Percentiles rank a stretch among this genome's conserved stretches.
Evolutionary conservation across 768 basidiomycete genomes (phyloP).

Genomic region (Phaeolepiota aurea): DNA sequence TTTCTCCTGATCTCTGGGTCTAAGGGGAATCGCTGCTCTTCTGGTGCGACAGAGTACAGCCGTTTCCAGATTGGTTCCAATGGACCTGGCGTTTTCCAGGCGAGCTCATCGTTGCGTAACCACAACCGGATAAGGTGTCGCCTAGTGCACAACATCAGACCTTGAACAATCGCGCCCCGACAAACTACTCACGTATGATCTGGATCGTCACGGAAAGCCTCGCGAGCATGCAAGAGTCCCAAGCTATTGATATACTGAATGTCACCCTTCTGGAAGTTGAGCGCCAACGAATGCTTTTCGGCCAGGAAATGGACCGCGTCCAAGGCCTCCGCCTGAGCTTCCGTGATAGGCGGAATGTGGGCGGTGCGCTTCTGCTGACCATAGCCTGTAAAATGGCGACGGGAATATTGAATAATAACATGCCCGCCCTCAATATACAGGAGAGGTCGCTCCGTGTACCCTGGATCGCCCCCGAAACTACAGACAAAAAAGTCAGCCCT

Average conservation of each 20-base stretch:
- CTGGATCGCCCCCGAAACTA: constrained; percentile 28
- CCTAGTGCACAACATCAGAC: background rate
- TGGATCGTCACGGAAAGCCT: constrained; percentile 29
- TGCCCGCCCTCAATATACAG: constrained; percentile 30
- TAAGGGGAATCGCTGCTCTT: constrained; percentile 2
- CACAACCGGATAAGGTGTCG: constrained; percentile 5
- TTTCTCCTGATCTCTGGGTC: constrained; percentile 5
- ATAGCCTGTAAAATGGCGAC: constrained; percentile 37
- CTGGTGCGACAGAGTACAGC: background rate
- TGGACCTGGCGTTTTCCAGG: constrained; percentile 3
- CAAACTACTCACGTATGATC: constrained; percentile 26
- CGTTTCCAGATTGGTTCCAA: constrained; percentile 4
- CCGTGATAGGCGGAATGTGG: constrained; percentile 35
- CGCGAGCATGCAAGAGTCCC: constrained; percentile 36
- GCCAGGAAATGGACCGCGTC: constrained; percentile 37
- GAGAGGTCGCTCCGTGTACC: constrained; percentile 26
- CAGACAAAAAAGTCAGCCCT: background rate
- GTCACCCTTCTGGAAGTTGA: constrained; percentile 41
- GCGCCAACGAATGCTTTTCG: constrained; percentile 30
- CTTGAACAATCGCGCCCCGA: background rate
- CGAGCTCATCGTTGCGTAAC: constrained; percentile 6
- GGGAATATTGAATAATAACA: constrained; percentile 36
- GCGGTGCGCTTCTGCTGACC: constrained; percentile 22
- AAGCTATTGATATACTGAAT: constrained; percentile 44
- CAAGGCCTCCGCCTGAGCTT: constrained; percentile 41